Percentiles rank a stretch among this genome's conserved stretches.
Conservation (phyloP, 1,284 basidiomycete species). For the Ustanciosporium gigantosporum region DNA sequence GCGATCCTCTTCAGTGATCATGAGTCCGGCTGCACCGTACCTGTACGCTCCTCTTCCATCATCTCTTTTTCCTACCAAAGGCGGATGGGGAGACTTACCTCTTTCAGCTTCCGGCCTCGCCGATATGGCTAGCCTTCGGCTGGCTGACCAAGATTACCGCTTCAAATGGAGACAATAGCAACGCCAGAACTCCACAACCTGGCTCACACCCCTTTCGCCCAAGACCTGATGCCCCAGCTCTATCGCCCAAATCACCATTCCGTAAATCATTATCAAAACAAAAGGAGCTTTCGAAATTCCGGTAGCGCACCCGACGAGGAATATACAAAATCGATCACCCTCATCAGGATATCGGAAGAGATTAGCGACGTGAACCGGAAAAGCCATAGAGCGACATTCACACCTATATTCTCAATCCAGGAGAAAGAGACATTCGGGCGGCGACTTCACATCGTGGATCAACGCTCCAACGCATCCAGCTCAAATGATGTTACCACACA, state of each 20-base stretch:
- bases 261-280: neutral
- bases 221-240: neutral
- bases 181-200: slow-evolving; percentile 9
- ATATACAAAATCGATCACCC: too few species aligned
- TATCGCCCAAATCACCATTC: neutral
- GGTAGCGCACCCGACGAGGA: too few species aligned
- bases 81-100: neutral
- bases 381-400: slow-evolving; percentile 26
- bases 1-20: slow-evolving; percentile 31
- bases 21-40: slow-evolving; percentile 14
- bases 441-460: too few species aligned
- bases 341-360: slow-evolving; percentile 23
- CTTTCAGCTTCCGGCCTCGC: slow-evolving; percentile 28
- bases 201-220: slow-evolving; percentile 3
- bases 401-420: slow-evolving; percentile 38
- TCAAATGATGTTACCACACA: neutral
- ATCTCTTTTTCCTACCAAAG: neutral
- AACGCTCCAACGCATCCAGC: neutral
- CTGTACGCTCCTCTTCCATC: slow-evolving; percentile 26
- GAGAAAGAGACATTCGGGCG: slow-evolving; percentile 32
- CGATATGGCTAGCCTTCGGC: slow-evolving; percentile 24
- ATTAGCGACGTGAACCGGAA: slow-evolving; percentile 29
- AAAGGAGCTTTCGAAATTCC: too few species aligned
- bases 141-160: slow-evolving; percentile 8
- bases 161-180: neutral